Percentiles rank a stretch among this genome's conserved stretches.
Conservation (phyloP, 2,329 filamentous ascomycete species). For the Monosporascus sp. region DNA sequence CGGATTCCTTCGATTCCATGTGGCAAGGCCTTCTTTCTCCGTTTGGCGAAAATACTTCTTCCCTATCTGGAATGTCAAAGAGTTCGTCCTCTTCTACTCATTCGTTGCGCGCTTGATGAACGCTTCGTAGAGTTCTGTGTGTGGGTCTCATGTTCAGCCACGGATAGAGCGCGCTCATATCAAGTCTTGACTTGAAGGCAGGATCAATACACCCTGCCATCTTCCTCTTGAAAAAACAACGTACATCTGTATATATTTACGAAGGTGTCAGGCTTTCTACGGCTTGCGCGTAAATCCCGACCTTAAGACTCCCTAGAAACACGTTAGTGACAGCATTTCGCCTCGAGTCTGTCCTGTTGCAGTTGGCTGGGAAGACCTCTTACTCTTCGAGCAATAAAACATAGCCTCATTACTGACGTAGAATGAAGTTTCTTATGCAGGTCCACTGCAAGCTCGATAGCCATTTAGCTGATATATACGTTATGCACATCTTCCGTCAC, state of each 20-base stretch:
- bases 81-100: too few relatives aligned
- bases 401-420: not conserved
- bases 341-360: not conserved
- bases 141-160: conserved; percentile 3
- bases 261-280: not conserved
- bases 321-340: not conserved
- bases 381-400: not conserved
- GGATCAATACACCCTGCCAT: conserved; percentile 6
- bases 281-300: not conserved
- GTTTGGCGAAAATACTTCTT: too few relatives aligned
- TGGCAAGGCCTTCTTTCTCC: too few relatives aligned
- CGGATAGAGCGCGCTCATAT: conserved; percentile 6
- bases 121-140: not conserved
- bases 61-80: too few relatives aligned
- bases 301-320: not conserved
- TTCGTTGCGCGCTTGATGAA: too few relatives aligned
- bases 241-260: not conserved
- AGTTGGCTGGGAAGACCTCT: not conserved
- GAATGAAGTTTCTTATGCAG: not conserved
- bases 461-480: conserved; percentile 3
- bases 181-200: conserved; percentile 7
- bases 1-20: too few relatives aligned
- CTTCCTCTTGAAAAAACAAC: not conserved
- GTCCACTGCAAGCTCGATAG: not conserved
- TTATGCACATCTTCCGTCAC: conserved; percentile 6